These are phyloP conservation scores for Myxozyma geophila DNA, from an alignment of 805 yeast genomes.

Conservation along the genomic window DNA sequence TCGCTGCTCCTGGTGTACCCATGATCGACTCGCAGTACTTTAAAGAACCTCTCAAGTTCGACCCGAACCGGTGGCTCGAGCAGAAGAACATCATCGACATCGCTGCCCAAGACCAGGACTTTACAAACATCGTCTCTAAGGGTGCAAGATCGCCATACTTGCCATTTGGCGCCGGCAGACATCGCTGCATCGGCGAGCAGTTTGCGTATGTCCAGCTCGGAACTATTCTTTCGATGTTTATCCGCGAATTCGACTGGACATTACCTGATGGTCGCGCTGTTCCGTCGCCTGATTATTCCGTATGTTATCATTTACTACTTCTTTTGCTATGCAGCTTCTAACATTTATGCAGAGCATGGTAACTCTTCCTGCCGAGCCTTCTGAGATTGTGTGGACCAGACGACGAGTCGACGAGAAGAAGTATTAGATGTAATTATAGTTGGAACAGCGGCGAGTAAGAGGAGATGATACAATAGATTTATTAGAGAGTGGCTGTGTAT, in stretches of 20 bases:
- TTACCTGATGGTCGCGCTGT: slow-evolving; percentile 53
- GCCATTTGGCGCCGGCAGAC: slow-evolving; percentile 99
- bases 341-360: slow-evolving; percentile 91
- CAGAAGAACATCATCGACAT: slow-evolving; percentile 38
- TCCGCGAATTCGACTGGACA: slow-evolving; percentile 79
- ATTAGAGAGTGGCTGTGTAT: neutral
- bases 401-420: slow-evolving; percentile 25
- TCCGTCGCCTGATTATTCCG: slow-evolving; percentile 40
- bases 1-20: slow-evolving; percentile 93
- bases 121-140: slow-evolving; percentile 65
- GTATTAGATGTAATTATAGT: slow-evolving; percentile 1
- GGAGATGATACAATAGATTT: neutral
- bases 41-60: slow-evolving; percentile 71
- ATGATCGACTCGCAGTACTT: slow-evolving; percentile 76
- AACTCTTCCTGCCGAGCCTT: slow-evolving; percentile 79
- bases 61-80: slow-evolving; percentile 84
- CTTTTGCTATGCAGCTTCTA: neutral
- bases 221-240: slow-evolving; percentile 72
- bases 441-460: no score
- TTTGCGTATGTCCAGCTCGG: slow-evolving; percentile 95
- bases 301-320: neutral
- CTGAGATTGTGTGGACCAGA: slow-evolving; percentile 42
- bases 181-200: slow-evolving; percentile 98
- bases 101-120: slow-evolving; percentile 72
- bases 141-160: slow-evolving; percentile 95